These are phyloP conservation scores for Alternaria sp. DNA, from an alignment of 2,329 filamentous ascomycete species.

Conservation along the genomic window DNA sequence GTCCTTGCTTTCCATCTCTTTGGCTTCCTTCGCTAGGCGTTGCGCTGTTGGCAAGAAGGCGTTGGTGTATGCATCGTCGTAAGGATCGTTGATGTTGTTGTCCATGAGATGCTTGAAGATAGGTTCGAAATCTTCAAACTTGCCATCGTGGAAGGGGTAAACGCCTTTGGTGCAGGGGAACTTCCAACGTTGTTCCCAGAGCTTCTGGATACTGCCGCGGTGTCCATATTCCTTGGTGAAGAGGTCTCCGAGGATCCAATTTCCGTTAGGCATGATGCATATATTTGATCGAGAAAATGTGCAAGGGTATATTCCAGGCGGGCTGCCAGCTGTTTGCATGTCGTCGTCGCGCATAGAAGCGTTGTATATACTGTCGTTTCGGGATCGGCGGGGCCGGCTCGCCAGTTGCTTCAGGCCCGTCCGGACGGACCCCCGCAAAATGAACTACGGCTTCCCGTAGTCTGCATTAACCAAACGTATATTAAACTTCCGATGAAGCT, in stretches of 20 bases:
- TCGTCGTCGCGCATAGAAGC: not conserved
- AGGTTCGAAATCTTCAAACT: constrained; percentile 71
- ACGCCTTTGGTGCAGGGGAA: constrained; percentile 54
- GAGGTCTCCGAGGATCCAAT: constrained; percentile 46
- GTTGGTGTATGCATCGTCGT: constrained; percentile 66
- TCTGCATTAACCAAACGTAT: not conserved
- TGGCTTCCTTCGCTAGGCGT: constrained; percentile 59
- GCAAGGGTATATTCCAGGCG: not conserved
- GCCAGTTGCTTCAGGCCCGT: constrained; percentile 6
- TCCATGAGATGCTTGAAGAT: constrained; percentile 52
- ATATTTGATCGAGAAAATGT: not conserved
- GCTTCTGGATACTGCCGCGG: constrained; percentile 37
- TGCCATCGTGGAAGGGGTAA: constrained; percentile 76
- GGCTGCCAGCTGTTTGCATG: not conserved
- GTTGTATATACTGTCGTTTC: constrained; percentile 17
- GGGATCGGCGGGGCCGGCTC: constrained; percentile 33
- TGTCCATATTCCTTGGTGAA: constrained; percentile 48
- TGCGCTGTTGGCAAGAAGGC: constrained; percentile 66
- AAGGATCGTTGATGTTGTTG: constrained; percentile 69
- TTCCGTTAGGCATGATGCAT: constrained; percentile 32
- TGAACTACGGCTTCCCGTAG: not conserved
- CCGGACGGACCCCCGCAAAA: constrained; percentile 30
- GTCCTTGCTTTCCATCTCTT: constrained; percentile 39
- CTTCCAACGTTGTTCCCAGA: constrained; percentile 46
- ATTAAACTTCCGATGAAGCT: not conserved